These are phyloP conservation scores for Bacidia gigantensis DNA, from an alignment of 495 filamentous ascomycete genomes.

Conservation along the genomic window DNA sequence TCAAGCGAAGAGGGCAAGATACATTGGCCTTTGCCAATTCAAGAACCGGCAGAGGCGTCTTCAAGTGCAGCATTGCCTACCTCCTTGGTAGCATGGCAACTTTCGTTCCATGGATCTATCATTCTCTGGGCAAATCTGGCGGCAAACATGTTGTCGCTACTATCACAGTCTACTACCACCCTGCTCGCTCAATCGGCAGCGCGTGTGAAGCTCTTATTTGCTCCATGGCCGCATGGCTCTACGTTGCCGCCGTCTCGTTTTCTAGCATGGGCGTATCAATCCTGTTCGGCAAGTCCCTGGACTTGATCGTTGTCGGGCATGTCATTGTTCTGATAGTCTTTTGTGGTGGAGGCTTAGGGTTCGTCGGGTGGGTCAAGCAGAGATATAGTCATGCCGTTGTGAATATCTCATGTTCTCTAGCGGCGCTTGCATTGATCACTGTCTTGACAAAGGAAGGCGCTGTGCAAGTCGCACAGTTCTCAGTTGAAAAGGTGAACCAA, in stretches of 20 bases:
- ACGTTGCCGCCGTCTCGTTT: slow-evolving; percentile 67
- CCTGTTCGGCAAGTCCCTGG: slow-evolving; percentile 51
- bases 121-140: slow-evolving; percentile 69
- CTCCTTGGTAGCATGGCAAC: slow-evolving; percentile 78
- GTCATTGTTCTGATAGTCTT: slow-evolving; percentile 72
- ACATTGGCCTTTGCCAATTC: slow-evolving; percentile 33
- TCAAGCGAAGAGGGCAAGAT: slow-evolving; percentile 5
- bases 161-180: slow-evolving; percentile 91
- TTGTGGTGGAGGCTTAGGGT: slow-evolving; percentile 75
- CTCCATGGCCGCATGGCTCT: slow-evolving; percentile 66
- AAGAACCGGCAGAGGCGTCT: slow-evolving; percentile 53
- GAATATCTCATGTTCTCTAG: slow-evolving; percentile 78
- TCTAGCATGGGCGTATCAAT: slow-evolving; percentile 77
- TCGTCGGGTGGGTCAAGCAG: slow-evolving; percentile 91
- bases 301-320: slow-evolving; percentile 59
- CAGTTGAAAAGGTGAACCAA: slow-evolving; percentile 69
- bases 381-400: slow-evolving; percentile 72
- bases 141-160: slow-evolving; percentile 94
- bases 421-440: slow-evolving; percentile 84
- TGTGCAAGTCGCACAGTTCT: slow-evolving; percentile 66
- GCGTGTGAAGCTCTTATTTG: slow-evolving; percentile 85
- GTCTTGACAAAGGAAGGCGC: slow-evolving; percentile 86
- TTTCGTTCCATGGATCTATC: slow-evolving; percentile 60
- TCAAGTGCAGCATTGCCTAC: slow-evolving; percentile 93
- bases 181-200: slow-evolving; percentile 76